phyloP scores from a whole-genome alignment of 805 yeast species.

The Hanseniaspora occidentalis region DNA sequence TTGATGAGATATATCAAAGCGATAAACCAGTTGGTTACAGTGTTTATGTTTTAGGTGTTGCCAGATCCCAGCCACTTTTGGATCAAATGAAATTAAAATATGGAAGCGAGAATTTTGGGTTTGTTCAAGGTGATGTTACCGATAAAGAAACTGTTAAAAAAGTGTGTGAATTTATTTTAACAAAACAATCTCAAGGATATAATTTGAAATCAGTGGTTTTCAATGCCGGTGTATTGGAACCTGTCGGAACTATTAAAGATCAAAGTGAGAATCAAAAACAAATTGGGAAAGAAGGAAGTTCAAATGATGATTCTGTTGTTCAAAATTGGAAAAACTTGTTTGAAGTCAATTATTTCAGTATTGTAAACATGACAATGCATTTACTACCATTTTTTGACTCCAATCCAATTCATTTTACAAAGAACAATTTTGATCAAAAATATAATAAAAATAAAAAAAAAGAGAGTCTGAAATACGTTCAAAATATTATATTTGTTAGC shows the following conservation, averaged over 20 bases:
- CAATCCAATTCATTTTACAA: background rate
- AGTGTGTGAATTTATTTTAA: background rate
- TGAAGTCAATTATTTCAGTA: conserved; percentile 69
- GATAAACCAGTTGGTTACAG: conserved; percentile 20
- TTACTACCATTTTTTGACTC: conserved; percentile 44
- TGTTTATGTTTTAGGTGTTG: conserved; percentile 49
- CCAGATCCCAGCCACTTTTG: conserved; percentile 47
- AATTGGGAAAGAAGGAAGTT: too few relatives aligned
- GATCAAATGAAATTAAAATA: conserved; percentile 29
- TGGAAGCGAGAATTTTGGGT: conserved; percentile 37
- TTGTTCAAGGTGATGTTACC: conserved; percentile 51
- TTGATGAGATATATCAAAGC: conserved; percentile 40
- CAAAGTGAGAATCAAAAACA: too few relatives aligned
- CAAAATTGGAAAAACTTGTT: conserved; percentile 50
- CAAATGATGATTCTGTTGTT: too few relatives aligned
- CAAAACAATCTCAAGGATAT: conserved; percentile 31
- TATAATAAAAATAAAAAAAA: too few relatives aligned
- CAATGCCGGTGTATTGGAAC: conserved; percentile 77
- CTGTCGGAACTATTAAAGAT: conserved; percentile 42
- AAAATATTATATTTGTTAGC: conserved; percentile 61
- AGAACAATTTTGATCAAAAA: too few relatives aligned
- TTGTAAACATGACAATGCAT: conserved; percentile 42
- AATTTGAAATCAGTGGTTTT: conserved; percentile 60
- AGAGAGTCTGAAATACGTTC: conserved; percentile 6
- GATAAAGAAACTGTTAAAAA: conserved; percentile 23